A percentile compares a stretch with the other conserved stretches of the same genome.
These are phyloP conservation scores for Rhodotorula sp. DNA, from an alignment of 1,284 basidiomycete species.

Conservation along the genomic window DNA sequence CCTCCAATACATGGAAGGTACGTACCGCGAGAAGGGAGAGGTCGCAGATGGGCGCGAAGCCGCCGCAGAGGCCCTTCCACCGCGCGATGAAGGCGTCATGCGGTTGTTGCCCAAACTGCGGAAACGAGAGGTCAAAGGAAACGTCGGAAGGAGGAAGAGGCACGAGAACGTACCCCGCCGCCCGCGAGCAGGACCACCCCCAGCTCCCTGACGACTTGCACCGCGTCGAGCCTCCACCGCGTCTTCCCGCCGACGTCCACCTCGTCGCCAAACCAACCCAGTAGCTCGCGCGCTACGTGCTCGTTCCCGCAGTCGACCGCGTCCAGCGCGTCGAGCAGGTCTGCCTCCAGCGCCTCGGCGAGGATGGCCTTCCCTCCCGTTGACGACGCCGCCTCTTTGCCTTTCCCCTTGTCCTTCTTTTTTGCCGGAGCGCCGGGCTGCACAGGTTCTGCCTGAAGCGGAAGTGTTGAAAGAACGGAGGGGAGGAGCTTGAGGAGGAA, in stretches of 20 bases:
- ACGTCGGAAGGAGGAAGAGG: background rate
- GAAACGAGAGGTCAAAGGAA: background rate
- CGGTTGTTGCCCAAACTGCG: conserved; percentile 62
- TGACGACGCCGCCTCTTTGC: conserved; percentile 24
- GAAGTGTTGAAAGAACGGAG: conserved; percentile 63
- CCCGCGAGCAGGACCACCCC: conserved; percentile 69
- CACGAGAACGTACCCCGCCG: conserved; percentile 58
- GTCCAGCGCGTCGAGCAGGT: conserved; percentile 63
- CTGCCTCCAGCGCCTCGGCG: conserved; percentile 38
- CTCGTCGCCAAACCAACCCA: conserved; percentile 74
- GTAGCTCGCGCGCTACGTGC: conserved; percentile 67
- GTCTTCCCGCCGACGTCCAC: conserved; percentile 18
- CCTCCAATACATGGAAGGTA: background rate
- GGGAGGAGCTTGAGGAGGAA: conserved; percentile 72
- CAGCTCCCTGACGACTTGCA: conserved; percentile 64
- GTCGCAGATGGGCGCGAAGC: conserved; percentile 63
- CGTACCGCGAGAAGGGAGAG: conserved; percentile 68
- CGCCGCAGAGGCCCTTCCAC: conserved; percentile 76
- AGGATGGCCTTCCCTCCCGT: conserved; percentile 50
- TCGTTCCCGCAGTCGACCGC: conserved; percentile 49
- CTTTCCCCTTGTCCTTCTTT: background rate
- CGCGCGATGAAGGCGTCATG: conserved; percentile 62
- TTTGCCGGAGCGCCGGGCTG: conserved; percentile 46
- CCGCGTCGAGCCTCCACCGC: conserved; percentile 66
- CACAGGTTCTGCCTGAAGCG: conserved; percentile 56